Evolutionary conservation across 2,329 filamentous ascomycete genomes (phyloP).

Genomic region (Pezicula carpinea): DNA sequence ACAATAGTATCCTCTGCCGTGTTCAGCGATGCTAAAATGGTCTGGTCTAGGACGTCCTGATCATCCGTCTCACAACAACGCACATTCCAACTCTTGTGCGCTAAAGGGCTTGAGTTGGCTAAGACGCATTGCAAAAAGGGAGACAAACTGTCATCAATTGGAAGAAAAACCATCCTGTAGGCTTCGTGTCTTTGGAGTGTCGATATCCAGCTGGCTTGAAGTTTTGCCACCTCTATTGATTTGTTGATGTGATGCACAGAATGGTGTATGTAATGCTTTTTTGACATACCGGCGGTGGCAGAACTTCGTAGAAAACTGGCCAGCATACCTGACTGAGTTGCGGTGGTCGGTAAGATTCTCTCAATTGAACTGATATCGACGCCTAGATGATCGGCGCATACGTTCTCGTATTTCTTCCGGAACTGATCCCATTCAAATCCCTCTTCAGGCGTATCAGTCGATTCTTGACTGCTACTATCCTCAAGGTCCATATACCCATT

Average conservation of each 20-base stretch:
- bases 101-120: not conserved
- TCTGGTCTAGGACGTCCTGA: not conserved
- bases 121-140: not conserved
- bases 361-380: not conserved
- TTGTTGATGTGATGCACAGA: not conserved
- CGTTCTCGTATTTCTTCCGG: not conserved
- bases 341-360: constrained; percentile 1
- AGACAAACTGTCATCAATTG: not conserved
- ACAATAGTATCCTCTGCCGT: not conserved
- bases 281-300: not conserved
- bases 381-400: not conserved
- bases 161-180: not conserved
- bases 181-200: not conserved
- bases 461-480: not conserved
- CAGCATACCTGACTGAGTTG: not conserved
- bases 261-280: not conserved
- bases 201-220: not conserved
- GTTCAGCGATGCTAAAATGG: not conserved
- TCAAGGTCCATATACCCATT: not conserved
- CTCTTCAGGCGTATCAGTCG: not conserved
- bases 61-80: not conserved
- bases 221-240: not conserved
- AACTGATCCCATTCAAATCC: not conserved
- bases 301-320: not conserved
- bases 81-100: not conserved